These are phyloP conservation scores for Penicillium nucicola DNA, from an alignment of 495 filamentous ascomycete genomes.

Conservation along the genomic window DNA sequence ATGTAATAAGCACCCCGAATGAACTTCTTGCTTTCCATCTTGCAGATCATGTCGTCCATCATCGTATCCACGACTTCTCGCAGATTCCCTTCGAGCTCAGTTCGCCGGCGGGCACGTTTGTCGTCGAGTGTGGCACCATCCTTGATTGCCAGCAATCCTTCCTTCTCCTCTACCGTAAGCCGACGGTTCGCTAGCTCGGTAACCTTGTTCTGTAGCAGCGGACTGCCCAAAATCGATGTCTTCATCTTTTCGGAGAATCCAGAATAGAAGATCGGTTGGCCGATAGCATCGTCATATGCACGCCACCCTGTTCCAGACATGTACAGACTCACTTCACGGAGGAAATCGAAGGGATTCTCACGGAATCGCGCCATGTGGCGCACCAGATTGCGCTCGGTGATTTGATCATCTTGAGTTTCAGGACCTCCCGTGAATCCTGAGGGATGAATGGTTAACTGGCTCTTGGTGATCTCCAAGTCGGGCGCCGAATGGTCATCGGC, in stretches of 20 bases:
- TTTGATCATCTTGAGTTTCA: slow-evolving; percentile 34
- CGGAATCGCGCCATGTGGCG: slow-evolving; percentile 81
- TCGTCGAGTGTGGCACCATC: slow-evolving; percentile 38
- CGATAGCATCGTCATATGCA: slow-evolving; percentile 84
- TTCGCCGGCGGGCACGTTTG: slow-evolving; percentile 53
- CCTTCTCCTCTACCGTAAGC: slow-evolving; percentile 68
- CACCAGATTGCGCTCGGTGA: slow-evolving; percentile 70
- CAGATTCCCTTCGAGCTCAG: slow-evolving; percentile 59
- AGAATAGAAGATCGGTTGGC: slow-evolving; percentile 88
- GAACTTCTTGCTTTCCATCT: slow-evolving; percentile 93
- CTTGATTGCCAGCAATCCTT: slow-evolving; percentile 61
- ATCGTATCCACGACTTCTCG: slow-evolving; percentile 77
- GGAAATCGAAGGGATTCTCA: slow-evolving; percentile 69
- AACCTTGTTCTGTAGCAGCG: slow-evolving; percentile 70
- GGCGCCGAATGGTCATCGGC: slow-evolving; percentile 55
- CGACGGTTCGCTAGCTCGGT: slow-evolving; percentile 71
- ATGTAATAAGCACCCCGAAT: slow-evolving; percentile 91
- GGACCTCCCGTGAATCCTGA: slow-evolving; percentile 58
- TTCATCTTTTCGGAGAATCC: slow-evolving; percentile 93
- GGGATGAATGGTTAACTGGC: slow-evolving; percentile 75
- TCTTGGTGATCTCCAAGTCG: slow-evolving; percentile 78
- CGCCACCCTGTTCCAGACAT: slow-evolving; percentile 91
- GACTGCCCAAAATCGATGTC: slow-evolving; percentile 65
- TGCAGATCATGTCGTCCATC: slow-evolving; percentile 96
- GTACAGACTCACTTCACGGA: slow-evolving; percentile 87